Conservation (phyloP, 1,139 yeast species). For the Petasospora rhodanensis region DNA sequence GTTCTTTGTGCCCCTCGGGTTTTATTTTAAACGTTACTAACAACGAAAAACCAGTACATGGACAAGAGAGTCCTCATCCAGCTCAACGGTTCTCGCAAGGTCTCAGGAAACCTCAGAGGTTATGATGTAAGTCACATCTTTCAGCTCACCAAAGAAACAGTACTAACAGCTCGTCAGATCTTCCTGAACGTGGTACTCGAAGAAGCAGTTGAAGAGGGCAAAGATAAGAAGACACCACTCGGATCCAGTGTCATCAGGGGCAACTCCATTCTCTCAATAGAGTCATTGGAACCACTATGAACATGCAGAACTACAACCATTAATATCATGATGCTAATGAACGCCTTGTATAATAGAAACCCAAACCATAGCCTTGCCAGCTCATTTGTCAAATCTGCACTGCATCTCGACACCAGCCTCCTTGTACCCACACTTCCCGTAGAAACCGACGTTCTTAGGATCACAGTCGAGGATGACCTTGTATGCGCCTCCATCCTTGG, state of each 20-base stretch:
- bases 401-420: conserved; percentile 76
- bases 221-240: conserved; percentile 44
- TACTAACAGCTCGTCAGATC: conserved; percentile 31
- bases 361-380: background rate
- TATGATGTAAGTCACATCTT: conserved; percentile 63
- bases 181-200: conserved; percentile 71
- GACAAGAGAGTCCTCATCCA: conserved; percentile 69
- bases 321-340: background rate
- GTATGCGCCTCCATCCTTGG: conserved; percentile 64
- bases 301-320: background rate
- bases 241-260: conserved; percentile 57
- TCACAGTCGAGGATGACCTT: conserved; percentile 90
- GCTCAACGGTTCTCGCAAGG: conserved; percentile 69
- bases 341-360: background rate
- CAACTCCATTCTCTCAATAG: conserved; percentile 56
- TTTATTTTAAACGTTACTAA: conserved; percentile 6
- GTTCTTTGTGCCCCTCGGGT: background rate
- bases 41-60: conserved; percentile 47
- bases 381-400: conserved; percentile 24
- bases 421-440: conserved; percentile 75
- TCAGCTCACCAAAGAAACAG: too few species aligned
- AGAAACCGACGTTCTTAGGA: conserved; percentile 73
- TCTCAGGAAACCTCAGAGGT: conserved; percentile 71
- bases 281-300: conserved; percentile 33
- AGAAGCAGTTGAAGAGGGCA: conserved; percentile 62